Base-by-base conservation (phyloP, 805 yeast species). In the Torulaspora quercuum region DNA sequence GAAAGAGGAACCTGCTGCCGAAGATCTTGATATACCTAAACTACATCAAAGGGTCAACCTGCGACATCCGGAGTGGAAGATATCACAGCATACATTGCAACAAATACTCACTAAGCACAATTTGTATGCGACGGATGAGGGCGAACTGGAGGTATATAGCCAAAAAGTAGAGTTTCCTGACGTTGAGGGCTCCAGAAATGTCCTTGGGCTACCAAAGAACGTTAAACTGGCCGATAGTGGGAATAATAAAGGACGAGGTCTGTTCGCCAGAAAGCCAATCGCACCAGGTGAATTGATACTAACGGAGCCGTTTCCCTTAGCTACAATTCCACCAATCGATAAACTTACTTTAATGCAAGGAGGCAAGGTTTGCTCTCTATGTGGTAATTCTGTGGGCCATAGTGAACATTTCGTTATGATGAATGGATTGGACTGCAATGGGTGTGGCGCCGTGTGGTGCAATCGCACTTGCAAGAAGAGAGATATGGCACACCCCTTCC, bases 361-460 rank as follows among this genome's bases (percentile, higher is more conserved):
- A 13, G 84, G 88, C 0, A 75, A 74, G 48, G 83, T 85, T 3
- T 85, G 95, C 57, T 67, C 85, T 1, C 70, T 73, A 52, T 85
- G 95, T 65, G 86, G 88, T 0, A 69, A 71, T 29, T 61, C 78
- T 2, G 59, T 79, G 24, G 45, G 42, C 2, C 48, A 54, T 25
- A 43, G 49, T 10, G 45, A 55, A 8, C 61, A 57, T 30, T 53
- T 49, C 23, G 49, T 65, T 11, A 44, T 64, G 22, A 50, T 53
- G 32, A 56, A 64, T 34, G 79, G 82, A n/a, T 63, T 80, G 31
- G 82, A 78, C 45, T 85, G 95, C 61, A 65, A 69, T 33, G 68
- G 69, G 10, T 82, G 90, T 48, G 57, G 69, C 6, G 82, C 77
- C 34, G 64, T 78, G 32, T 85, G 92, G 90, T 85, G 95, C 58